A percentile compares a stretch with the other conserved stretches of the same genome.
phyloP scores from a whole-genome alignment of 352 stramenopile species.

The Phytophthora macrochlamydospora region DNA sequence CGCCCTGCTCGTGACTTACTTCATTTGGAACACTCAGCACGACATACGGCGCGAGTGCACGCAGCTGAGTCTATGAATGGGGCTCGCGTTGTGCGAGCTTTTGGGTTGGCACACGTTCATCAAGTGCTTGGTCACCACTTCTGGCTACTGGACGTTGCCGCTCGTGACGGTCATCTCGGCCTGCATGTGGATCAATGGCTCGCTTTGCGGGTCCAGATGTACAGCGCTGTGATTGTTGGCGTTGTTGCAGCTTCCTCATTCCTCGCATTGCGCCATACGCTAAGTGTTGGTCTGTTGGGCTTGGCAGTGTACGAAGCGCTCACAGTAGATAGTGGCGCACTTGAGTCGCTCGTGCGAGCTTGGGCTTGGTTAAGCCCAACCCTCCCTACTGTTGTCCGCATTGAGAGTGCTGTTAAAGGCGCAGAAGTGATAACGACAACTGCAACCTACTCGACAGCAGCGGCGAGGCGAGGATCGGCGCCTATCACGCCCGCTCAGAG shows the following conservation, averaged over 20 bases:
- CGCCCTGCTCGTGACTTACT: conserved; percentile 69
- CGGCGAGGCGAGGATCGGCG: conserved; percentile 18
- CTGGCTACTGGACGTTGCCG: conserved; percentile 61
- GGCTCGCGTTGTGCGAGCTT: conserved; percentile 68
- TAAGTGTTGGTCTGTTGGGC: conserved; percentile 80
- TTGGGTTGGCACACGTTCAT: conserved; percentile 60
- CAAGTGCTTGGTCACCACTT: conserved; percentile 69
- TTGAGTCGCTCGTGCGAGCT: conserved; percentile 90
- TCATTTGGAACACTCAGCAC: conserved; percentile 60
- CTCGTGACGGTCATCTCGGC: conserved; percentile 57
- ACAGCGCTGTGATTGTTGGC: conserved; percentile 59
- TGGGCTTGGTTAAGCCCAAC: conserved; percentile 59
- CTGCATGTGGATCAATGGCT: conserved; percentile 71
- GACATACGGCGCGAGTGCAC: conserved; percentile 57
- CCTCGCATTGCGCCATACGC: conserved; percentile 40
- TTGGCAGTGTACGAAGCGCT: conserved; percentile 92
- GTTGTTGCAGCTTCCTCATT: conserved; percentile 44
- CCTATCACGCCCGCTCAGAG: conserved; percentile 22
- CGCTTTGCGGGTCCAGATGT: conserved; percentile 62
- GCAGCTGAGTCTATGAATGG: conserved; percentile 61
- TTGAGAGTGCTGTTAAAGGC: conserved; percentile 26
- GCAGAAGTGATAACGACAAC: conserved; percentile 33
- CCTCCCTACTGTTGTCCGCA: conserved; percentile 28
- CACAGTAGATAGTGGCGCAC: conserved; percentile 82
- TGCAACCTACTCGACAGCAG: conserved; percentile 24